Conservation (phyloP, 1,139 yeast genomes). For the Scheffersomyces illinoinensis region DNA sequence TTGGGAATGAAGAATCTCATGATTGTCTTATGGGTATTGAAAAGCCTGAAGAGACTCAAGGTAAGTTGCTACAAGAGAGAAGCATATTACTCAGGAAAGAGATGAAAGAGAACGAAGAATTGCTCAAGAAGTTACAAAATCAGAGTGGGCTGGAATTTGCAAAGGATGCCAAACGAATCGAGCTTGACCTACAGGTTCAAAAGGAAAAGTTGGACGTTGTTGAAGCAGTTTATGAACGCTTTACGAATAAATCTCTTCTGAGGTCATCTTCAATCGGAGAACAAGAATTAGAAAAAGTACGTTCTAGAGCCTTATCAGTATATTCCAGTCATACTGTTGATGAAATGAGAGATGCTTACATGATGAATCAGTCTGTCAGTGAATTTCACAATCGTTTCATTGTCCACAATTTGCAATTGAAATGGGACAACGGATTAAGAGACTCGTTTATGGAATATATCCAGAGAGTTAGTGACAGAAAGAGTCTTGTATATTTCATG, state of each 20-base stretch:
- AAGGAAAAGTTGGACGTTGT: slow-evolving; percentile 28
- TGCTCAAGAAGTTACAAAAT: slow-evolving; percentile 13
- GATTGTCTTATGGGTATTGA: slow-evolving; percentile 61
- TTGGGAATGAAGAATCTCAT: slow-evolving; percentile 70
- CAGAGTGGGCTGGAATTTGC: slow-evolving; percentile 21
- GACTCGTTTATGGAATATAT: slow-evolving; percentile 63
- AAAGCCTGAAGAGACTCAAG: slow-evolving; percentile 57
- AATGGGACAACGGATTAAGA: slow-evolving; percentile 75
- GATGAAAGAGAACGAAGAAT: slow-evolving; percentile 33
- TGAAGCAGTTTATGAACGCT: slow-evolving; percentile 20
- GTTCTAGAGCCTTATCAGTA: slow-evolving; percentile 22
- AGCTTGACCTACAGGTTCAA: slow-evolving; percentile 33
- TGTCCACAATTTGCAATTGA: slow-evolving; percentile 72
- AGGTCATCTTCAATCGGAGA: slow-evolving; percentile 10
- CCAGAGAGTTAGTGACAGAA: slow-evolving; percentile 58
- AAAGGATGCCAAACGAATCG: slow-evolving; percentile 19
- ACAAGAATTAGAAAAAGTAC: slow-evolving; percentile 1
- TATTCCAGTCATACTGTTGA: slow-evolving; percentile 29
- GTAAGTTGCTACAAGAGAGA: slow-evolving; percentile 40
- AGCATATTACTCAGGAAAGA: slow-evolving; percentile 46
- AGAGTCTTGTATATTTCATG: slow-evolving; percentile 59
- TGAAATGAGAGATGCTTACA: slow-evolving; percentile 33
- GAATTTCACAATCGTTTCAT: slow-evolving; percentile 74
- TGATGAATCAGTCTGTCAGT: slow-evolving; percentile 27
- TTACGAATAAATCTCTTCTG: slow-evolving; percentile 14